phyloP scores from a whole-genome alignment of 2,329 filamentous ascomycete species.

The Periconia digitata region DNA sequence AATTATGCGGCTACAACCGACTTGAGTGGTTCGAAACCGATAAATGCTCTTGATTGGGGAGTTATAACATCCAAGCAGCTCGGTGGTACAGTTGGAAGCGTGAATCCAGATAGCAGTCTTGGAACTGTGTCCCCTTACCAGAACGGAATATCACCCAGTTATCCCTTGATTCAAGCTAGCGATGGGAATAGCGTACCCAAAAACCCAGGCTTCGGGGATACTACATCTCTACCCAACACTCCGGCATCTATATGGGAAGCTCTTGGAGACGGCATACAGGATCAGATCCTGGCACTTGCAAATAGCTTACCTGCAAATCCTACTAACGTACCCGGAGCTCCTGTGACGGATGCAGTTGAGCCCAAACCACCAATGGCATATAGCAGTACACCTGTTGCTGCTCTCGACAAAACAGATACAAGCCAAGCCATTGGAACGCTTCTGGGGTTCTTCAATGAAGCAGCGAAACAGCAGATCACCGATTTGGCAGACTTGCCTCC shows the following conservation, averaged over 20 bases:
- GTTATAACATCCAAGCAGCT: not conserved
- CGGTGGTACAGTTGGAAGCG: not conserved
- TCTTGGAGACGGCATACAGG: conserved; percentile 1
- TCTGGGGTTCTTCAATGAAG: conserved; percentile 8
- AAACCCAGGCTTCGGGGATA: not conserved
- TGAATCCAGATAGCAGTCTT: not conserved
- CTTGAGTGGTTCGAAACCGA: not conserved
- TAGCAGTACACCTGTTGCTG: conserved; percentile 3
- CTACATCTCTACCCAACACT: not conserved
- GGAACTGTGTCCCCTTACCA: not conserved
- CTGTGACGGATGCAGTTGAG: not conserved
- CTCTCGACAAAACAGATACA: conserved; percentile 9
- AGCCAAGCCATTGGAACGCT: conserved; percentile 8
- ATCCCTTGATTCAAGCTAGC: not conserved
- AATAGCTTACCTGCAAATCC: not conserved
- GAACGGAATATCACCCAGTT: not conserved
- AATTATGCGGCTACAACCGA: too few relatives aligned
- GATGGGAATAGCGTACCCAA: not conserved
- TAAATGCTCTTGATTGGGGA: not conserved
- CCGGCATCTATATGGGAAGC: conserved; percentile 7
- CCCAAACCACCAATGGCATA: too few relatives aligned
- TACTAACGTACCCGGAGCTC: not conserved
- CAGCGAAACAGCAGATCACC: conserved; percentile 8
- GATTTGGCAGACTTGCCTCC: conserved; percentile 1
- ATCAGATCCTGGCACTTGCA: conserved; percentile 5